A percentile compares a stretch with the other conserved stretches of the same genome.
Evolutionary conservation across 1,284 basidiomycete genomes (phyloP).

Genomic region (Termitomyces sp.): DNA sequence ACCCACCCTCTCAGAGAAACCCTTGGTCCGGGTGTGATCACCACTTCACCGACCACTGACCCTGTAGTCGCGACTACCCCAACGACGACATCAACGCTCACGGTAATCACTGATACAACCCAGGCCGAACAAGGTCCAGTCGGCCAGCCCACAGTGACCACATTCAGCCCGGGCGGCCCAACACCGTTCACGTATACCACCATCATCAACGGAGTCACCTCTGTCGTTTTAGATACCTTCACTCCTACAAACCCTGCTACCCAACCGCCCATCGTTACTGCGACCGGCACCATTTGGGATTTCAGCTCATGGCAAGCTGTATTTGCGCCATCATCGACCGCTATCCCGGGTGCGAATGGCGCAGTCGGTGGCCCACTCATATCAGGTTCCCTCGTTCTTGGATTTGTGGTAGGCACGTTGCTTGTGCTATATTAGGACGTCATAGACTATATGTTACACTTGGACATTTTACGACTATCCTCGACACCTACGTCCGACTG

Average conservation of each 20-base stretch:
- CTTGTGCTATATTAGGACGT: conserved; percentile 3
- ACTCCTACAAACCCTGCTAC: conserved; percentile 49
- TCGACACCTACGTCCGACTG: not conserved
- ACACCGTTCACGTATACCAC: conserved; percentile 60
- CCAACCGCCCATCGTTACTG: conserved; percentile 28
- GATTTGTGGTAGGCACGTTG: conserved; percentile 1
- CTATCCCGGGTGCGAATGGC: not conserved
- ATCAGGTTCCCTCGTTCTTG: not conserved
- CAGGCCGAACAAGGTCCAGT: conserved; percentile 48
- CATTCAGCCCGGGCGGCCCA: conserved; percentile 35
- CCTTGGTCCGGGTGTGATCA: conserved; percentile 18
- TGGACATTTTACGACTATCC: not conserved
- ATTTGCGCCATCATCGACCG: conserved; percentile 21
- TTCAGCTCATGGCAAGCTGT: conserved; percentile 48
- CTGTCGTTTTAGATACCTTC: conserved; percentile 43
- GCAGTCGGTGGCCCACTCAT: not conserved
- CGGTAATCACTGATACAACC: conserved; percentile 19
- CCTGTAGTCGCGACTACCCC: conserved; percentile 12
- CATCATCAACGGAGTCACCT: conserved; percentile 47
- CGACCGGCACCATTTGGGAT: conserved; percentile 46
- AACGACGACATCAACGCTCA: conserved; percentile 16
- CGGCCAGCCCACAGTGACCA: conserved; percentile 45
- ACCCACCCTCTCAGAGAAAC: conserved; percentile 12
- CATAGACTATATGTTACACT: not conserved
- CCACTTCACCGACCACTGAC: conserved; percentile 20